These are phyloP conservation scores for Diaporthe citriasiana DNA, from an alignment of 2,329 filamentous ascomycete species.

Conservation along the genomic window DNA sequence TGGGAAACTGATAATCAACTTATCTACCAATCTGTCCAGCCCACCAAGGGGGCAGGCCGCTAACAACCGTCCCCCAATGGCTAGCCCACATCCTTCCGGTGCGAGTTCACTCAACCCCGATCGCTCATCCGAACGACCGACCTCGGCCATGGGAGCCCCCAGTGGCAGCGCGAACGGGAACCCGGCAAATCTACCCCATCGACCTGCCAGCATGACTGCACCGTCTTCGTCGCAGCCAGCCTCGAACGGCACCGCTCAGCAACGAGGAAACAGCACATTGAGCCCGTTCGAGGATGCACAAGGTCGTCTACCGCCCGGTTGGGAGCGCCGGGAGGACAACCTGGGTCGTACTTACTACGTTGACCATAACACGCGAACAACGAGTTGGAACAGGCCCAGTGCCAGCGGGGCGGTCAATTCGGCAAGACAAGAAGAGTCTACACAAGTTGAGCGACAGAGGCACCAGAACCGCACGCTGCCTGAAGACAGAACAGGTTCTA, in stretches of 20 bases:
- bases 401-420: conserved; percentile 82
- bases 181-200: conserved; percentile 59
- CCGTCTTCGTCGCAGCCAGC: conserved; percentile 50
- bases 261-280: conserved; percentile 69
- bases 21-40: conserved; percentile 88
- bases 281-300: conserved; percentile 98
- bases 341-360: conserved; percentile 97
- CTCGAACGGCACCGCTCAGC: conserved; percentile 55
- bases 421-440: conserved; percentile 87
- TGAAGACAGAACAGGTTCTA: conserved; percentile 94
- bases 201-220: conserved; percentile 63
- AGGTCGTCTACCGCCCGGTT: conserved; percentile 90
- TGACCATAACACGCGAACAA: conserved; percentile 96
- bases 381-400: conserved; percentile 94
- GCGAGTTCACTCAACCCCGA: conserved; percentile 60
- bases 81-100: conserved; percentile 59
- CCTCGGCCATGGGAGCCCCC: conserved; percentile 65
- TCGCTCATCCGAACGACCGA: conserved; percentile 62
- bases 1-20: conserved; percentile 95
- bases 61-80: conserved; percentile 62
- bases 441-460: conserved; percentile 90
- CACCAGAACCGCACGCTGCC: conserved; percentile 97
- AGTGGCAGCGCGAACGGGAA: conserved; percentile 61
- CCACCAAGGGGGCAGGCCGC: conserved; percentile 72
- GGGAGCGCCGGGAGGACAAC: conserved; percentile 97